Evolutionary conservation across 768 basidiomycete genomes (phyloP), one percentile per base, ranked within the genome.

Genomic region (Suillus discolor): DNA sequence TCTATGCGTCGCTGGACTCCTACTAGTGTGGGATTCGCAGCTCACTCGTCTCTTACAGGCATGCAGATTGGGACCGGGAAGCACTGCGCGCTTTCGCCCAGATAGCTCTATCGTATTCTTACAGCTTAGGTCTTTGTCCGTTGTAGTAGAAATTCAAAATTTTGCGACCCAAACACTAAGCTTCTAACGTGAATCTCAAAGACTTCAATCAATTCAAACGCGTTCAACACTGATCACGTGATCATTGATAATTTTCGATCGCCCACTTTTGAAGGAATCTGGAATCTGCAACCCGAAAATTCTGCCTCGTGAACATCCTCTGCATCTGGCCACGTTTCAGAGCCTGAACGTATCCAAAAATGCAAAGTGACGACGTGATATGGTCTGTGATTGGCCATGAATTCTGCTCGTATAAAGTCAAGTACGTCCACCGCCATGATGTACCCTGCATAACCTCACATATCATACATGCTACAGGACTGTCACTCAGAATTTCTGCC

Each of bases 361-460:
- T 94, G 91, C 92, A 94, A 77, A 91, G 90, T 79, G 97, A 99
- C 92, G 97, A 99, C 80, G 92, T 98, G 69, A 98, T 99, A 69
- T 99, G 97, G 97, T 93, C 89, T 23, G 93, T 96, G 38, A 95
- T 96, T 75, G 94, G 94, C 79, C 85, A 87, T 64, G 94, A 95
- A 72, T 98, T 98, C 78, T 99, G 97, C 82, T 97, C 97, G 0
- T 99, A 97, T 80, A 99, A 98, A 92, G 96, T 99, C 84, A 99
- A 97, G 97, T 96, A 71, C 75, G 93, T 82, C 28, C 38, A 12
- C 55, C 64, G 59, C 16, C 44, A 38, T 55, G 12, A 31, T 18
- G 45, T 36, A 57, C 49, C 36, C 11, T 47, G 34, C 60, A 20
- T 39, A 70, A 62, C 20, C 36, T 67, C 64, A 69, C 62, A 53